Evolutionary conservation across 78 protist species (phyloP).

Genomic region (Chrysochromulina tobinii): DNA sequence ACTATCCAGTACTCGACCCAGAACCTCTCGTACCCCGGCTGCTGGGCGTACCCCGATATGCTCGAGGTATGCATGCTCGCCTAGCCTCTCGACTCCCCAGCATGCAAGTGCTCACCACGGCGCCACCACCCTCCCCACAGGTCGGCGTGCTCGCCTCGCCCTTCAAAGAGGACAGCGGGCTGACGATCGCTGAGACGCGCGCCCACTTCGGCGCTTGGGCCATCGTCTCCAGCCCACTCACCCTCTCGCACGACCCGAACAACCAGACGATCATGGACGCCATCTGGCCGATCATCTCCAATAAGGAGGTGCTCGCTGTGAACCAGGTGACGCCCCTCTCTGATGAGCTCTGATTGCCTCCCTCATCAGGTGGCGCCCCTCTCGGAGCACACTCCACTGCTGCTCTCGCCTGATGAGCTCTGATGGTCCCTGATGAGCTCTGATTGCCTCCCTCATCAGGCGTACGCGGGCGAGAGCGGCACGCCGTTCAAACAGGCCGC

Average conservation of each 20-base stretch:
- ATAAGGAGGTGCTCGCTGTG: constrained; percentile 41
- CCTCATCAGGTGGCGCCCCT: neutral
- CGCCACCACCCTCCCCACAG: no score
- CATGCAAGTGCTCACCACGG: no score
- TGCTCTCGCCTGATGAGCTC: no score
- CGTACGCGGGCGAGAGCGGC: constrained; percentile 56
- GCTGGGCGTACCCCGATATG: constrained; percentile 72
- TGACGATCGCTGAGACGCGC: constrained; percentile 37
- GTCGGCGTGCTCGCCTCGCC: no score
- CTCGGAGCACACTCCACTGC: no score
- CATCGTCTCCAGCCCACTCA: constrained; percentile 56
- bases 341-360: no score
- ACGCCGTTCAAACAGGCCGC: neutral
- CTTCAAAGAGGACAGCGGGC: neutral
- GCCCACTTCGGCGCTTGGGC: constrained; percentile 69
- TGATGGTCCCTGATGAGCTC: no score
- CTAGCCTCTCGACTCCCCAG: no score
- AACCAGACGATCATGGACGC: constrained; percentile 21
- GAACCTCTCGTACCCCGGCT: constrained; percentile 33
- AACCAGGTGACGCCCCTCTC: constrained; percentile 16
- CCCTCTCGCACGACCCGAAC: constrained; percentile 39
- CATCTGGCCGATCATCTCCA: constrained; percentile 37
- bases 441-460: neutral
- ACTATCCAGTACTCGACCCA: neutral
- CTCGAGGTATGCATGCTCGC: constrained; percentile 37